phyloP scores from a whole-genome alignment of 345 rosid genomes.

The Murraya paniculata region DNA sequence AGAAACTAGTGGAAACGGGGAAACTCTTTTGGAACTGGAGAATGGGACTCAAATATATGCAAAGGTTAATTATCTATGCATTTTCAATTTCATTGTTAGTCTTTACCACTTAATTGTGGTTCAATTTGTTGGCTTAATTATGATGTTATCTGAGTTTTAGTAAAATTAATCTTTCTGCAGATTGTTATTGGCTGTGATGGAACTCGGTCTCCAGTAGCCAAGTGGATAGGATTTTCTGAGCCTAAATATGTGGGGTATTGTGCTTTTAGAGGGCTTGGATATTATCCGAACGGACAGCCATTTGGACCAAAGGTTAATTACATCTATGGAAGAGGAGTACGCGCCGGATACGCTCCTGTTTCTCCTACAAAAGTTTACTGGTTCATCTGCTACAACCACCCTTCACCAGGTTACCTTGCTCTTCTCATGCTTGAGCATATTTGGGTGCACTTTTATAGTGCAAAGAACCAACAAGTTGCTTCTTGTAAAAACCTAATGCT shows the following conservation, averaged over 20 bases:
- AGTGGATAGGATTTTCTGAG: conserved; percentile 88
- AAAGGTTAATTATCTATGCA: conserved; percentile 36
- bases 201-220: conserved; percentile 67
- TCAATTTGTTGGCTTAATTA: neutral
- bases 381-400: conserved; percentile 89
- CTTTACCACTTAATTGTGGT: neutral
- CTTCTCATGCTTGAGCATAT: neutral
- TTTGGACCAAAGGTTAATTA: conserved; percentile 62
- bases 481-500: neutral
- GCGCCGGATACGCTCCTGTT: conserved; percentile 86
- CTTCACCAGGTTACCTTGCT: conserved; percentile 55
- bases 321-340: conserved; percentile 75
- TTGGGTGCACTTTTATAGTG: neutral
- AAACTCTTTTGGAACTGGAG: conserved; percentile 53
- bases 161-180: conserved; percentile 35
- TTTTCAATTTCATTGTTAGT: neutral
- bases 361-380: conserved; percentile 80
- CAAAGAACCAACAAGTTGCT: neutral
- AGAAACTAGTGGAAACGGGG: conserved; percentile 40
- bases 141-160: neutral
- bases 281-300: conserved; percentile 67
- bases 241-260: conserved; percentile 78
- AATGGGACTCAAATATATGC: conserved; percentile 60
- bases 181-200: conserved; percentile 93
- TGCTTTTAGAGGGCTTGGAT: conserved; percentile 76